Evolutionary conservation across 768 basidiomycete genomes (phyloP).

Genomic region (Calocybe gangraenosa): DNA sequence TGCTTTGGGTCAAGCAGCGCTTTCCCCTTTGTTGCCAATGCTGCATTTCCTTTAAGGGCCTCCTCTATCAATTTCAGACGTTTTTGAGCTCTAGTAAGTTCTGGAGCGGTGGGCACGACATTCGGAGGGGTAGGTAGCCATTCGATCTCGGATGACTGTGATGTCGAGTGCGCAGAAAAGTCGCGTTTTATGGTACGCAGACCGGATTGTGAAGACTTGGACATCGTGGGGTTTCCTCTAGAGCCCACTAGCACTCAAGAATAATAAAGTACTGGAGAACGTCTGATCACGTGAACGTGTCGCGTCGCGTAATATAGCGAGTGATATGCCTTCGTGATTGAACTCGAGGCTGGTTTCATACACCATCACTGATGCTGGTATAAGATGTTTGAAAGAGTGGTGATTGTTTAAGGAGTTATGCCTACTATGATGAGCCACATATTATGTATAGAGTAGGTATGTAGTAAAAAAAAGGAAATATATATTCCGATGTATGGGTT

Average conservation of each 20-base stretch:
- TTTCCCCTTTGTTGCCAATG: slow-evolving; percentile 16
- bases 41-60: slow-evolving; percentile 34
- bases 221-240: slow-evolving; percentile 17
- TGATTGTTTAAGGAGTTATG: slow-evolving; percentile 22
- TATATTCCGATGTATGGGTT: slow-evolving; percentile 3
- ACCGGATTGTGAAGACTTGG: slow-evolving; percentile 49
- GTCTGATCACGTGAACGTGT: slow-evolving; percentile 5
- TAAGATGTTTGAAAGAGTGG: too few species aligned
- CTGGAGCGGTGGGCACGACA: slow-evolving; percentile 13
- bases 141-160: slow-evolving; percentile 35
- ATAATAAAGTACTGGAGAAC: too few species aligned
- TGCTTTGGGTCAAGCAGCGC: slow-evolving; percentile 25
- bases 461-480: slow-evolving; percentile 18
- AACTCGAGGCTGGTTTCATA: not conserved
- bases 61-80: slow-evolving; percentile 60
- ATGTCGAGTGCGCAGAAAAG: slow-evolving; percentile 38
- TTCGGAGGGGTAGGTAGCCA: slow-evolving; percentile 37
- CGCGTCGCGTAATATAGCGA: not conserved
- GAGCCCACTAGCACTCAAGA: too few species aligned
- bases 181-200: slow-evolving; percentile 59
- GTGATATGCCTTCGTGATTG: not conserved
- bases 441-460: slow-evolving; percentile 3
- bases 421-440: slow-evolving; percentile 3
- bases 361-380: slow-evolving; percentile 4
- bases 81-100: slow-evolving; percentile 25